Base-by-base conservation (phyloP, 2,329 filamentous ascomycete genomes). In the Fusarium dlaminii region DNA sequence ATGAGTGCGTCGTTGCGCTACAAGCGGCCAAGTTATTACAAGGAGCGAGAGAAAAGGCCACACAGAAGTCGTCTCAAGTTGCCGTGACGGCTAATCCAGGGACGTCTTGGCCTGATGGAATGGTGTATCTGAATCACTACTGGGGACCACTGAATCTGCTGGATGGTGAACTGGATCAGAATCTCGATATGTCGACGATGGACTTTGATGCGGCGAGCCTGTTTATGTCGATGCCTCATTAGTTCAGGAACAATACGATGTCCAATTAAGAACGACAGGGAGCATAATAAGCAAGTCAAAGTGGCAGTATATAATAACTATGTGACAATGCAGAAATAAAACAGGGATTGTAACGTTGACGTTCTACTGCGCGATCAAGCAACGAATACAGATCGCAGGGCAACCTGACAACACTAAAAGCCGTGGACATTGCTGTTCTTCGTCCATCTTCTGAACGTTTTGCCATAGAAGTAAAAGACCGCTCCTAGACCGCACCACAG, bases 181-280 rank as follows among this genome's bases (percentile, higher is more conserved):
- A 32, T 5, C 36, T 56, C 6, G 52, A 56, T 3, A 30, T 42
- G 17, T 56, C 36, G 7, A 42, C 52, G 15, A 56, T 56, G 12
- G 52, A 56, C 8, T 56, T 56, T 56, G 52, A 56, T 15, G 52
- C 37, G 2, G 27, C 52, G 22, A 92, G 37, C 86, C 92, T 2
- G 90, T 98, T 54, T 96, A 98, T 84, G 89, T 98, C 46, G 95
- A 98, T 84, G 91, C 93, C 42, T 94, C 93, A 0, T 91, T 98
- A 78, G 96, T 92, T 20, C 87, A 90, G 40, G 89, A 52, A 4
- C 2, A 27, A 20, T 8, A 20, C 3, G 0, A 20, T 18, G 11
- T 2, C 3, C 5, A 5, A 20, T 46, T 14, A 18, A 20, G 12
- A 9, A 20, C 6, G 7, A 11, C 6, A 5, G 5, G 8, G 17